phyloP scores from a whole-genome alignment of 257 asterid species.

The Solanum piurae region DNA sequence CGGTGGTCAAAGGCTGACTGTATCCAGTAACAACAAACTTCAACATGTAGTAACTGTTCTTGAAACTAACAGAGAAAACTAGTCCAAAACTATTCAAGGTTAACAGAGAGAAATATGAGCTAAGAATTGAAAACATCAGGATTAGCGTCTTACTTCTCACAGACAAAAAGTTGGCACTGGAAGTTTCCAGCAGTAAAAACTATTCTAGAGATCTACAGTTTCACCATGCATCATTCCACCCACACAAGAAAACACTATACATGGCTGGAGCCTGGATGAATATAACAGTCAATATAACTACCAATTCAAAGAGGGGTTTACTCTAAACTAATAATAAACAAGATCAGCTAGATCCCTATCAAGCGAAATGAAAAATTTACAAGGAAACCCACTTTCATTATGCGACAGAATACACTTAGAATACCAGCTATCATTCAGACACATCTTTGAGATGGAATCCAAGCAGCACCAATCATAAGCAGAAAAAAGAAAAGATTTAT shows the following conservation, averaged over 20 bases:
- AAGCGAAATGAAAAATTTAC: not conserved
- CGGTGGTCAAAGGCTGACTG: not conserved
- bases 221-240: not conserved
- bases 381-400: not conserved
- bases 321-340: not conserved
- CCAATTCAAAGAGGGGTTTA: not conserved
- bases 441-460: not conserved
- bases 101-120: not conserved
- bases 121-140: not conserved
- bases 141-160: not conserved
- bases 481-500: not conserved
- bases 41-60: not conserved
- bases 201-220: not conserved
- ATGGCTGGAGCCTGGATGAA: not conserved
- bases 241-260: not conserved
- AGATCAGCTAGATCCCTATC: not conserved
- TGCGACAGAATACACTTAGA: not conserved
- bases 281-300: not conserved
- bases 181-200: not conserved
- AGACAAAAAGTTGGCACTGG: not conserved
- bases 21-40: not conserved
- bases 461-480: not conserved
- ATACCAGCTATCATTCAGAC: not conserved
- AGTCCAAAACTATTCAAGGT: not conserved
- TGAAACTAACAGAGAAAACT: not conserved